phyloP scores from a whole-genome alignment of 495 filamentous ascomycete species.

The Neurospora cerealis region DNA sequence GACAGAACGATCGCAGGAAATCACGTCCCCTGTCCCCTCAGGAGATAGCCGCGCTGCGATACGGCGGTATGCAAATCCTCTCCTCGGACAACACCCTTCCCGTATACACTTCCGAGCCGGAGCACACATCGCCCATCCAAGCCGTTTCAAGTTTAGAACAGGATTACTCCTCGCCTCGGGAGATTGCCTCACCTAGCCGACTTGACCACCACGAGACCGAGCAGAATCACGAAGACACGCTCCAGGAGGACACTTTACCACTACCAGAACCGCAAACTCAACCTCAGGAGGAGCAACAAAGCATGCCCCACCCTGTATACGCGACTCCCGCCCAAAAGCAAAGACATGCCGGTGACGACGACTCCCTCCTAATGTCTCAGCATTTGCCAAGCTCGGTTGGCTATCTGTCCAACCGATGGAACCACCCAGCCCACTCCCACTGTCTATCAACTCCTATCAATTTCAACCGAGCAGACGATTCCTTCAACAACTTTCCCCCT shows the following conservation, averaged over 20 bases:
- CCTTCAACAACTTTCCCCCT: slow-evolving; percentile 27
- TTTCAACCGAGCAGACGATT: slow-evolving; percentile 24
- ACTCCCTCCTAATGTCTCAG: slow-evolving; percentile 10
- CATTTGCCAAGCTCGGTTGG: slow-evolving; percentile 25
- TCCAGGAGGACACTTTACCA: not conserved
- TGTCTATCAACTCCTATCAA: slow-evolving; percentile 26
- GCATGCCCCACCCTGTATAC: not conserved
- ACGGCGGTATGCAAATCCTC: slow-evolving; percentile 44
- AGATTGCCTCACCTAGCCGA: not conserved
- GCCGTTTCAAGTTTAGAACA: slow-evolving; percentile 5
- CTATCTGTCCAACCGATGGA: slow-evolving; percentile 32
- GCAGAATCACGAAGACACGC: not conserved
- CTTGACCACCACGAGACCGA: slow-evolving; percentile 1
- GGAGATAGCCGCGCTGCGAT: slow-evolving; percentile 57
- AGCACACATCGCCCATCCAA: slow-evolving; percentile 14
- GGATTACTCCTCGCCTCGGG: slow-evolving; percentile 5
- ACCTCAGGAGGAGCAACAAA: not conserved
- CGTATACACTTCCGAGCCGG: slow-evolving; percentile 3
- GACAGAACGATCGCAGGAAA: slow-evolving; percentile 88
- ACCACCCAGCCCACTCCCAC: slow-evolving; percentile 20
- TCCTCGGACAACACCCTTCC: slow-evolving; percentile 30
- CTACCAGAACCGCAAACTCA: not conserved
- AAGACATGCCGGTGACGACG: not conserved
- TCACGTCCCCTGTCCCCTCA: slow-evolving; percentile 77
- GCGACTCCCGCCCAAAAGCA: slow-evolving; percentile 7